A percentile compares a stretch with the other conserved stretches of the same genome.
phyloP scores from a whole-genome alignment of 2,329 filamentous ascomycete genomes.

The Alternaria tenuissima region DNA sequence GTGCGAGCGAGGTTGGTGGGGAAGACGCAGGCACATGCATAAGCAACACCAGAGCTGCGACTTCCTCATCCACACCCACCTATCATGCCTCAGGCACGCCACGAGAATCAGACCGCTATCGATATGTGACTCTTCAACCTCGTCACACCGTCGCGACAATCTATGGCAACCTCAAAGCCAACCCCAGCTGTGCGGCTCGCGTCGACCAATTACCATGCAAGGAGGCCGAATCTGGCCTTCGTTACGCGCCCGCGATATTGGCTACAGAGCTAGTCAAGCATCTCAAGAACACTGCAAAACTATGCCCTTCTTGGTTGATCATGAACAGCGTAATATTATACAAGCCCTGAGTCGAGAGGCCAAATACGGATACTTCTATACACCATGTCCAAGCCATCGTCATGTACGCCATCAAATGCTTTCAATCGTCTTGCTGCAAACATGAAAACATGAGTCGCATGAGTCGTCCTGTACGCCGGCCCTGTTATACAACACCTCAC shows the following conservation, averaged over 20 bases:
- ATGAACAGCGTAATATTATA: constrained; percentile 24
- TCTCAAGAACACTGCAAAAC: not conserved
- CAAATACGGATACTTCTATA: constrained; percentile 33
- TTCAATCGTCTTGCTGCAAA: constrained; percentile 25
- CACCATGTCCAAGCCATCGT: constrained; percentile 19
- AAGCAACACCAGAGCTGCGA: constrained; percentile 21
- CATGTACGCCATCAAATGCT: constrained; percentile 44
- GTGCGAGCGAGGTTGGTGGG: constrained; percentile 7
- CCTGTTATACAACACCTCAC: constrained; percentile 18
- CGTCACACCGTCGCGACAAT: constrained; percentile 38
- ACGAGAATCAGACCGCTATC: constrained; percentile 23
- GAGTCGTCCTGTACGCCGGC: constrained; percentile 18
- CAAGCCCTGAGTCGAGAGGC: constrained; percentile 50
- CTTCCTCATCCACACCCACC: constrained; percentile 13
- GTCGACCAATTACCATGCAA: constrained; percentile 29
- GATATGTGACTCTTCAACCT: constrained; percentile 8
- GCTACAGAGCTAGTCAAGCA: constrained; percentile 7
- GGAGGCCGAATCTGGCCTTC: constrained; percentile 24
- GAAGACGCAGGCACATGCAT: constrained; percentile 26
- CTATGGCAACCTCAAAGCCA: constrained; percentile 25
- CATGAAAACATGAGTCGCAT: constrained; percentile 10
- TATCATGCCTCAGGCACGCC: constrained; percentile 22
- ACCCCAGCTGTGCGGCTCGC: constrained; percentile 38
- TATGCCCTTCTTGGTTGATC: constrained; percentile 1
- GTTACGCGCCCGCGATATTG: constrained; percentile 40